Conservation (phyloP, 805 yeast species). For the Debaryomyces prosopidis region DNA sequence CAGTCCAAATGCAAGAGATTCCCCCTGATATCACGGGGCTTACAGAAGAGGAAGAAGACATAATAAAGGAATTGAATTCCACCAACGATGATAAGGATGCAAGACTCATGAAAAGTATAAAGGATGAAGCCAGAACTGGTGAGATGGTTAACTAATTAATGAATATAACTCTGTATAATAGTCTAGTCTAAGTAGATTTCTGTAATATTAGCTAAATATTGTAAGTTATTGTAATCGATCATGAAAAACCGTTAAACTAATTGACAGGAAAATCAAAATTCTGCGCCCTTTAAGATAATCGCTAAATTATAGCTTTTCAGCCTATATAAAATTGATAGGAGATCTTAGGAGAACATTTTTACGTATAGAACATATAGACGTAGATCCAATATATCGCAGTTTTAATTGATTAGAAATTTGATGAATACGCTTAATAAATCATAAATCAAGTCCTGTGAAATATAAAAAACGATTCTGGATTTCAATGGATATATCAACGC, state of each 20-base stretch:
- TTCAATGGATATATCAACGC: slow-evolving; percentile 22
- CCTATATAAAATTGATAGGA: no score
- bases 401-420: no score
- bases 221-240: neutral
- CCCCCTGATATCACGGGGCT: slow-evolving; percentile 65
- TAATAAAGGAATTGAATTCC: slow-evolving; percentile 37
- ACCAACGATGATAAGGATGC: slow-evolving; percentile 20
- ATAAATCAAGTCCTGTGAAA: no score
- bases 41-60: slow-evolving; percentile 43
- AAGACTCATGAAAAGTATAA: slow-evolving; percentile 10
- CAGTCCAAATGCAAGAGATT: slow-evolving; percentile 86
- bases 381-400: no score
- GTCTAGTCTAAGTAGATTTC: neutral
- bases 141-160: slow-evolving; percentile 12
- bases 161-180: neutral
- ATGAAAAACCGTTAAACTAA: no score
- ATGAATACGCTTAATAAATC: no score
- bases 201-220: neutral
- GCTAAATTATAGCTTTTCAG: no score
- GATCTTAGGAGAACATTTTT: no score
- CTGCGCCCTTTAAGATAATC: no score
- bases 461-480: neutral
- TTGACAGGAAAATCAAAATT: no score
- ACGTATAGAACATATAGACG: no score
- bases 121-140: slow-evolving; percentile 28